Percentiles rank a stretch among this genome's conserved stretches.
phyloP scores from a whole-genome alignment of 192 early-diverging fungal species.

The Paraglomus brasilianum region DNA sequence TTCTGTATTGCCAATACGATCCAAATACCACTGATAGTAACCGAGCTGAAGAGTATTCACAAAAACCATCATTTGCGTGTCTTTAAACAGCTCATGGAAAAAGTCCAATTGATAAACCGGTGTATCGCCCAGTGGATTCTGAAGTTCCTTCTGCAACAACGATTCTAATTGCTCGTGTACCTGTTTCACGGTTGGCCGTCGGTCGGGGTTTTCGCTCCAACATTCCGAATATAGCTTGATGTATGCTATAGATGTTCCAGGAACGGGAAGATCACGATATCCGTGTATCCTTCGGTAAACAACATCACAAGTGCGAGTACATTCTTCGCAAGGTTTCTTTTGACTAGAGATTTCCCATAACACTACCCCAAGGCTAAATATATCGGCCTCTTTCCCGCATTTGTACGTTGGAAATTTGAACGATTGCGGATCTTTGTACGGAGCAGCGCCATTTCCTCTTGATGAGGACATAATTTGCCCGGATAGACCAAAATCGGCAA shows the following conservation, averaged over 20 bases:
- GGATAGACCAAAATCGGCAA: slow-evolving; percentile 8
- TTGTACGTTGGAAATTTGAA: background rate
- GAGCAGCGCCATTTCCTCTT: background rate
- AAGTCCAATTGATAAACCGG: too few relatives aligned
- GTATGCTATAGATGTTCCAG: slow-evolving; percentile 18
- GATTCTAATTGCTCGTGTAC: background rate
- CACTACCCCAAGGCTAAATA: slow-evolving; percentile 8
- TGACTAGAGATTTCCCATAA: slow-evolving; percentile 12
- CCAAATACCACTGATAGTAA: too few relatives aligned
- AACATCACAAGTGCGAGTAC: background rate
- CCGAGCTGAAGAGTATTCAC: too few relatives aligned
- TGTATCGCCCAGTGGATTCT: too few relatives aligned
- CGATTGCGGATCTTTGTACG: background rate
- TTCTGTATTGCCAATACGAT: too few relatives aligned
- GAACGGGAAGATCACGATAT: background rate
- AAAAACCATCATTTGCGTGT: too few relatives aligned
- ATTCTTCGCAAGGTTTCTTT: background rate
- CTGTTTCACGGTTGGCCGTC: background rate
- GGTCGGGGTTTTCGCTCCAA: slow-evolving; percentile 8
- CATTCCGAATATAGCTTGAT: slow-evolving; percentile 19
- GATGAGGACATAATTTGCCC: background rate
- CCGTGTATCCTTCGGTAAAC: background rate
- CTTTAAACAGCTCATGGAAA: too few relatives aligned
- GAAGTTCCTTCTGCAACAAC: too few relatives aligned
- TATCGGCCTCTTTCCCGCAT: background rate